These are phyloP conservation scores for Medicago truncatula DNA, from an alignment of 306 rosid species.

Conservation along the genomic window DNA sequence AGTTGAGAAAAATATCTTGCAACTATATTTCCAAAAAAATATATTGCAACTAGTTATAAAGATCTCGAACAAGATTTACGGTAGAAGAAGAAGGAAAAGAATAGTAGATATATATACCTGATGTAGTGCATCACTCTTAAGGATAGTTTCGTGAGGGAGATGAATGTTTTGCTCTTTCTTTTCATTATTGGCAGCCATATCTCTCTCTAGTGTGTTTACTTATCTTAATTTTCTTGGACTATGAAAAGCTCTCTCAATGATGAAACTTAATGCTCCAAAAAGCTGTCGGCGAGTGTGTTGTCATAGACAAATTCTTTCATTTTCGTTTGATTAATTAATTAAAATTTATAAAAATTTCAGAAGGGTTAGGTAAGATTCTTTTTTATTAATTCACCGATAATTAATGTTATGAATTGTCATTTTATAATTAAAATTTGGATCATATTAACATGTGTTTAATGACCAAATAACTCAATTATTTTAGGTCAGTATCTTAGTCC, in stretches of 20 bases:
- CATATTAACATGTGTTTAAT: no score
- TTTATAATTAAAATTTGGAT: no score
- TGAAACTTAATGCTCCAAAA: not conserved
- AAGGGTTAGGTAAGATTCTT: no score
- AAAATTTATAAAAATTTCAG: no score
- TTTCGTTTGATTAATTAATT: no score
- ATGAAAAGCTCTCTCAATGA: not conserved
- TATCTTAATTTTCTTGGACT: not conserved
- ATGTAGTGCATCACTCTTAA: conserved; percentile 86
- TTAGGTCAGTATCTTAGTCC: no score
- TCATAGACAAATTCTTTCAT: no score
- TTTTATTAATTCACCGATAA: no score
- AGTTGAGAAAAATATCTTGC: not conserved
- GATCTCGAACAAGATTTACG: no score
- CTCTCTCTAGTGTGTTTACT: not conserved
- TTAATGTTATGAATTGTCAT: no score
- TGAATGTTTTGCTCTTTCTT: conserved; percentile 36
- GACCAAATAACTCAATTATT: no score
- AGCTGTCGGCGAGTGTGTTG: no score
- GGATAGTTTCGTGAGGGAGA: conserved; percentile 82
- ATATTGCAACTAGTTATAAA: not conserved
- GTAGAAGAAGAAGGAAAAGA: not conserved
- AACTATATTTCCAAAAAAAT: not conserved
- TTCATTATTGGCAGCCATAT: not conserved
- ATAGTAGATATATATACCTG: conserved; percentile 48